phyloP scores from a whole-genome alignment of 305 asterid genomes.

The Fraxinus angustifolia region DNA sequence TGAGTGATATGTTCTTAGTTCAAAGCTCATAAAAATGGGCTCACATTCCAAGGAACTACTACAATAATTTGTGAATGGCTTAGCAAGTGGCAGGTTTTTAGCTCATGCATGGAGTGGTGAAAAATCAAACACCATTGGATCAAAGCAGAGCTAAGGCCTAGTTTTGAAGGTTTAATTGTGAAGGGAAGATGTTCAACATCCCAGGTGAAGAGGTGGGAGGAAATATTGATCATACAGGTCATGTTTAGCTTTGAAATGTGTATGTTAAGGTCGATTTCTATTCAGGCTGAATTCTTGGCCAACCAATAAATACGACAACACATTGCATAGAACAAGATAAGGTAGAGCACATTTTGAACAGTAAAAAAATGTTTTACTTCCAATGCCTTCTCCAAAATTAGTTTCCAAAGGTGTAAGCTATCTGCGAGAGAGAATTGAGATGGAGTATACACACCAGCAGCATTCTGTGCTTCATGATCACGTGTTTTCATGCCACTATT shows the following conservation, averaged over 20 bases:
- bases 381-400: no score
- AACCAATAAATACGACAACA: no score
- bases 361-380: background rate
- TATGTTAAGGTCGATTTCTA: no score
- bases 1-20: background rate
- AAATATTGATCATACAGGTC: no score
- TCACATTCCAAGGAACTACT: background rate
- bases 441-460: constrained; percentile 51
- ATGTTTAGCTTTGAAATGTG: no score
- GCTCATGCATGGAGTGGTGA: background rate
- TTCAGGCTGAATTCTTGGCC: no score
- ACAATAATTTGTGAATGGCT: background rate
- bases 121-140: background rate
- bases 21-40: background rate
- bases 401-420: background rate
- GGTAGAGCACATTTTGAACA: background rate
- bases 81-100: background rate
- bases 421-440: background rate
- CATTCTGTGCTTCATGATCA: constrained; percentile 81
- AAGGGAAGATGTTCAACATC: no score
- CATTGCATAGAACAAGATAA: background rate
- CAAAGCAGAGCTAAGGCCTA: background rate
- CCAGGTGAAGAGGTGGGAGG: no score
- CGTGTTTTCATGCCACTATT: constrained; percentile 60
- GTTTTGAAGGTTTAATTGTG: background rate